Evolutionary conservation across 2,329 filamentous ascomycete genomes (phyloP).

Genomic region (Xylariaceae sp.): DNA sequence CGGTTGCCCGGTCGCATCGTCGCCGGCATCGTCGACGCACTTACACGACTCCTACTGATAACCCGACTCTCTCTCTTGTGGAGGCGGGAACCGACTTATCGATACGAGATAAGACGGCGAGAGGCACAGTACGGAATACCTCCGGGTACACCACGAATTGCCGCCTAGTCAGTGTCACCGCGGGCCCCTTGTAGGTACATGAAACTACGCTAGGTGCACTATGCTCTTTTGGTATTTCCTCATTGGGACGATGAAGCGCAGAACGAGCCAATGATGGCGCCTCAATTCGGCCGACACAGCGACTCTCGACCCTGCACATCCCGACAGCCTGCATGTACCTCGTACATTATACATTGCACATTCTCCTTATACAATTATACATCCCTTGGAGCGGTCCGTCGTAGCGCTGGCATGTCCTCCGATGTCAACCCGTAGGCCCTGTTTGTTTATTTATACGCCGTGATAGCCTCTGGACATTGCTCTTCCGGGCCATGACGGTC

Average conservation of each 20-base stretch:
- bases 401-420: no score
- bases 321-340: constrained; percentile 7
- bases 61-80: not conserved
- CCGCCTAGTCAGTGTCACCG: constrained; percentile 12
- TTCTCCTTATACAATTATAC: not conserved
- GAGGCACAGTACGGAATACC: not conserved
- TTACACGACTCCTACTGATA: not conserved
- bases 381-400: not conserved
- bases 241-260: constrained; percentile 15
- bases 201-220: constrained; percentile 6
- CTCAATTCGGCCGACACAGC: constrained; percentile 4
- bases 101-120: constrained; percentile 7
- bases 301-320: constrained; percentile 13
- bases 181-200: constrained; percentile 15
- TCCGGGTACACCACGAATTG: not conserved
- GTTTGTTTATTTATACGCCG: not conserved
- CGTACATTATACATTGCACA: not conserved
- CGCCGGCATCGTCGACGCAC: not conserved
- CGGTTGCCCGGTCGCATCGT: no score
- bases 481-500: not conserved
- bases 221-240: constrained; percentile 13
- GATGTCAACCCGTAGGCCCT: no score
- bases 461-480: not conserved
- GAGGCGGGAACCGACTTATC: constrained; percentile 9
- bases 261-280: constrained; percentile 10